phyloP scores from a whole-genome alignment of 2,329 filamentous ascomycete genomes.

The Myriangium duriaei region DNA sequence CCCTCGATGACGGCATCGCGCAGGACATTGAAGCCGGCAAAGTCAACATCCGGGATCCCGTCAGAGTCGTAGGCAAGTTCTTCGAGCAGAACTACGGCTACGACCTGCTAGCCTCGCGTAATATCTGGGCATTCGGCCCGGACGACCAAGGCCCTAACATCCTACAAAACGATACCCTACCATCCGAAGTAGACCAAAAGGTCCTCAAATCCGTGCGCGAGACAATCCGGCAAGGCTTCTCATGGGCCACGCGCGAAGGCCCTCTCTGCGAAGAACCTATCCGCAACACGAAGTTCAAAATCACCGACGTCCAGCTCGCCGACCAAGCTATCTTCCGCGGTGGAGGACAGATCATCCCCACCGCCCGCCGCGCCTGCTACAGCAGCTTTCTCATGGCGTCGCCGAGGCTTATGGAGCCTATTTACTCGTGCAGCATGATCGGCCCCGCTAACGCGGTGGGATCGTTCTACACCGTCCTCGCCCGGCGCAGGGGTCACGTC shows the following conservation, averaged over 20 bases:
- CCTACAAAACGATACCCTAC: slow-evolving; percentile 88
- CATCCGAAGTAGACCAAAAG: slow-evolving; percentile 89
- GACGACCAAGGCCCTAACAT: slow-evolving; percentile 94
- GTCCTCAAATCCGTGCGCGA: slow-evolving; percentile 77
- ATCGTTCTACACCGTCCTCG: slow-evolving; percentile 82
- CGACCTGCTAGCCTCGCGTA: slow-evolving; percentile 85
- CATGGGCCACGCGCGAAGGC: slow-evolving; percentile 90
- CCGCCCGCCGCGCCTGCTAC: slow-evolving; percentile 83
- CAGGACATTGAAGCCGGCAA: slow-evolving; percentile 85
- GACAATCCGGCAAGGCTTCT: slow-evolving; percentile 89
- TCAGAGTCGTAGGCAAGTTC: slow-evolving; percentile 87
- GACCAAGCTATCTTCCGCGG: slow-evolving; percentile 87
- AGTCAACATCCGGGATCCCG: slow-evolving; percentile 85
- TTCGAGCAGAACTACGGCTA: slow-evolving; percentile 96
- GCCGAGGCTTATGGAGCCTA: slow-evolving; percentile 89
- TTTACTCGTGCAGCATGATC: slow-evolving; percentile 87
- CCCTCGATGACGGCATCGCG: slow-evolving; percentile 85
- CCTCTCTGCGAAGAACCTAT: slow-evolving; percentile 98
- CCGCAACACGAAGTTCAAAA: slow-evolving; percentile 92
- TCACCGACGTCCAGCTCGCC: slow-evolving; percentile 80
- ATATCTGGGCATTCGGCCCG: slow-evolving; percentile 97
- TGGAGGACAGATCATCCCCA: slow-evolving; percentile 94
- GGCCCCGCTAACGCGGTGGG: slow-evolving; percentile 81
- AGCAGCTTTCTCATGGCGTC: slow-evolving; percentile 95
- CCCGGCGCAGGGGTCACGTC: slow-evolving; percentile 80